Evolutionary conservation across 192 early-diverging fungal genomes (phyloP).

Genomic region (Geranomyces michiganensis): DNA sequence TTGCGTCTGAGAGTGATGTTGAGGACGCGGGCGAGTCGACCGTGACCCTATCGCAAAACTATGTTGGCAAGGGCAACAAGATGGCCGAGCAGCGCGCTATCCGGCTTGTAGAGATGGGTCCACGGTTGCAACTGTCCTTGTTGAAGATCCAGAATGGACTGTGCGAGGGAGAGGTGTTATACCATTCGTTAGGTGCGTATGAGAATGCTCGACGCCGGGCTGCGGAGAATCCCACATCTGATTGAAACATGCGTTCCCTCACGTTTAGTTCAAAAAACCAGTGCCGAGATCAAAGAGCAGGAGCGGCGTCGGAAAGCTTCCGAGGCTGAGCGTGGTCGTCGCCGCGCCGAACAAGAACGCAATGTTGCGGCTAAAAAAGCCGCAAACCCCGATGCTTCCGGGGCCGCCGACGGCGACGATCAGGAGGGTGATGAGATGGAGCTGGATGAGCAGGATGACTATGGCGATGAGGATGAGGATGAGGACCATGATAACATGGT

Average conservation of each 20-base stretch:
- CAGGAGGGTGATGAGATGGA: conserved; percentile 28
- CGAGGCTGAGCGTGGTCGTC: conserved; percentile 64
- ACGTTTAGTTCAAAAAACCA: conserved; percentile 72
- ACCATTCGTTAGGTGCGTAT: conserved; percentile 79
- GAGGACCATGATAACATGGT: conserved; percentile 38
- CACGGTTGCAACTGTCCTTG: conserved; percentile 82
- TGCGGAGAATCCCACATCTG: too few relatives aligned
- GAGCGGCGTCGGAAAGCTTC: conserved; percentile 63
- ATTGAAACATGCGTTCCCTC: too few relatives aligned
- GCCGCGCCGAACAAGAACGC: conserved; percentile 78
- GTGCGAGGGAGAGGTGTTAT: conserved; percentile 90
- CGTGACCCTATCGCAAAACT: conserved; percentile 82
- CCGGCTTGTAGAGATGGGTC: conserved; percentile 85
- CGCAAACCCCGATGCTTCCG: conserved; percentile 49
- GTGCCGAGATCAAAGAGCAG: conserved; percentile 71
- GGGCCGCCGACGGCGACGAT: conserved; percentile 28
- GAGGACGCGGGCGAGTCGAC: conserved; percentile 89
- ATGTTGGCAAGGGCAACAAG: conserved; percentile 71
- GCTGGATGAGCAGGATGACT: conserved; percentile 39
- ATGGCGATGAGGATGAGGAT: conserved; percentile 35
- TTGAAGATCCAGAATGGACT: conserved; percentile 89
- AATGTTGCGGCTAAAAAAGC: conserved; percentile 81
- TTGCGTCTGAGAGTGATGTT: conserved; percentile 87
- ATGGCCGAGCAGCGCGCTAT: conserved; percentile 83
- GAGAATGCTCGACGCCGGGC: too few relatives aligned